phyloP scores from a whole-genome alignment of 805 yeast genomes.

The Grigorovia transvaalensis region DNA sequence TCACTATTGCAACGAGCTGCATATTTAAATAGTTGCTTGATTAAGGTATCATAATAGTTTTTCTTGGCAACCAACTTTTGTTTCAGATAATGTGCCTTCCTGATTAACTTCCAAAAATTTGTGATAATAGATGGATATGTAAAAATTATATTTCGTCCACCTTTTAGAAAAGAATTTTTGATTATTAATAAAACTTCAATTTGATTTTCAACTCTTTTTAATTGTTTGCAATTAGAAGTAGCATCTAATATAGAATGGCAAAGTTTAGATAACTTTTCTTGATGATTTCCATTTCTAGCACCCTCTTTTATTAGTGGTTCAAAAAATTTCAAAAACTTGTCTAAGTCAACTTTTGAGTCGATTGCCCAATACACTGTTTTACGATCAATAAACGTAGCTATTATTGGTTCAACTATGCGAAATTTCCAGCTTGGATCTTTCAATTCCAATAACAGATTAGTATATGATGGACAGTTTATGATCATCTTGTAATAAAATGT shows the following conservation, averaged over 20 bases:
- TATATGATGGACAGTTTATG: conserved; percentile 16
- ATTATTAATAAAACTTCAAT: conserved; percentile 32
- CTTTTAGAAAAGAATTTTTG: conserved; percentile 25
- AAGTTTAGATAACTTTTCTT: conserved; percentile 58
- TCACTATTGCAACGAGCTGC: conserved; percentile 62
- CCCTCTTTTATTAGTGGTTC: conserved; percentile 14
- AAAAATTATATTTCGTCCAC: conserved; percentile 44
- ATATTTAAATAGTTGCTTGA: conserved; percentile 58
- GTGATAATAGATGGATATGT: conserved; percentile 72
- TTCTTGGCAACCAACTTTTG: conserved; percentile 10
- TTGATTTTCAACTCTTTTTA: conserved; percentile 13
- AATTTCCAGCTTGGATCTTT: not conserved
- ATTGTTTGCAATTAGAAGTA: not conserved
- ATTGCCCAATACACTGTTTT: conserved; percentile 5
- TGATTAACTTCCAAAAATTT: conserved; percentile 47
- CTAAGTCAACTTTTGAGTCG: conserved; percentile 15
- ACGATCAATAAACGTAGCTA: not conserved
- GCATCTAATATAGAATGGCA: conserved; percentile 48
- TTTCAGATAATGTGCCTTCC: conserved; percentile 32
- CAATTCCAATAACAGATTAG: conserved; percentile 10
- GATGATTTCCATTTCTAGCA: conserved; percentile 20
- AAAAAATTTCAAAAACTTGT: conserved; percentile 13
- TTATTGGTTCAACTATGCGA: not conserved
- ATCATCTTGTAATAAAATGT: conserved; percentile 13
- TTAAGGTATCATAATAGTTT: conserved; percentile 12